phyloP scores from a whole-genome alignment of 805 yeast genomes.

The Kuraishia cidri region DNA sequence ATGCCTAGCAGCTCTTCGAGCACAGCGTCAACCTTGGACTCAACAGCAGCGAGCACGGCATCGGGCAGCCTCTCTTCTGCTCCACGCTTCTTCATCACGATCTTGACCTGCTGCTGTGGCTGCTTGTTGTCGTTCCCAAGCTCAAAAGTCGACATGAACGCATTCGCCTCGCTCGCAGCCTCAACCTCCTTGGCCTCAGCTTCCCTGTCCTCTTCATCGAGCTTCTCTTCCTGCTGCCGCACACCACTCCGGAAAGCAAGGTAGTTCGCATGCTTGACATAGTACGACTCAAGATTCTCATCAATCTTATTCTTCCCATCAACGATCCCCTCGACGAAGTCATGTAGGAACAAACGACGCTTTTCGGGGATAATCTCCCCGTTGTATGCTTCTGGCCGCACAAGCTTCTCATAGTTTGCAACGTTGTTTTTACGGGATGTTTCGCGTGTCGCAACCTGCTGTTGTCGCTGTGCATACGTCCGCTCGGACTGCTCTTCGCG shows the following conservation, averaged over 20 bases:
- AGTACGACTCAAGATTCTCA: conserved; percentile 20
- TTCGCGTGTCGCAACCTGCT: conserved; percentile 14
- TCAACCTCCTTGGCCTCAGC: conserved; percentile 19
- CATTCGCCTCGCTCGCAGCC: conserved; percentile 6
- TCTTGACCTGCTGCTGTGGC: conserved; percentile 10
- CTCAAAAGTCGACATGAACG: conserved; percentile 9
- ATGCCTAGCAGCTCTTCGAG: conserved; percentile 46
- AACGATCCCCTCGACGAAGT: conserved; percentile 16
- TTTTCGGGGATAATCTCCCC: conserved; percentile 9
- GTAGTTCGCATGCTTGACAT: conserved; percentile 33
- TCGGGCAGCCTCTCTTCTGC: conserved; percentile 8
- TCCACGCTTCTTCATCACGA: conserved; percentile 9
- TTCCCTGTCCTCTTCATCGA: conserved; percentile 29
- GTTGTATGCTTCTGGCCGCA: conserved; percentile 16
- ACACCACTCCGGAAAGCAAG: conserved; percentile 25
- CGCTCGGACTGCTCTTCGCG: conserved; percentile 11
- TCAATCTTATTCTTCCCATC: conserved; percentile 21
- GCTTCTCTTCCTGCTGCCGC: conserved; percentile 30
- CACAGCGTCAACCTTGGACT: conserved; percentile 27
- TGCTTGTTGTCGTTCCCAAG: conserved; percentile 2
- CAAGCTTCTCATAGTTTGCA: conserved; percentile 22
- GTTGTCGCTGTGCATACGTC: conserved; percentile 6
- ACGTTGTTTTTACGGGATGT: conserved; percentile 17
- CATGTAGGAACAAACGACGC: conserved; percentile 14
- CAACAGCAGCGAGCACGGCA: conserved; percentile 14